phyloP scores from a whole-genome alignment of 192 early-diverging fungal species.

The Phlyctochytrium planicorne region DNA sequence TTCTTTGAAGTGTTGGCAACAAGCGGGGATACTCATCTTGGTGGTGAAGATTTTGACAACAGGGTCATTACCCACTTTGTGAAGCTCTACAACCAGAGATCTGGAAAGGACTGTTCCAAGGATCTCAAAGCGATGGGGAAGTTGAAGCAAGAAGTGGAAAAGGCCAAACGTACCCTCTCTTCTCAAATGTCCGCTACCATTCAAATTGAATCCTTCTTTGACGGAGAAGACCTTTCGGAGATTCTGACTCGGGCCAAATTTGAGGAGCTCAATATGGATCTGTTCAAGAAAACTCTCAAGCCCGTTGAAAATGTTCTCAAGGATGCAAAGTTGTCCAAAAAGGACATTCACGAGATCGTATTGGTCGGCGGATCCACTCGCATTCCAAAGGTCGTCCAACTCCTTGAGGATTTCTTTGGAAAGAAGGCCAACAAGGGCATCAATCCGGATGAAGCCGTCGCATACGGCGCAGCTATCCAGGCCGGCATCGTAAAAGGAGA shows the following conservation, averaged over 20 bases:
- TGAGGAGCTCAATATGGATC: conserved; percentile 89
- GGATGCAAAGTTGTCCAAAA: conserved; percentile 83
- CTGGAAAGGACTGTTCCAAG: conserved; percentile 73
- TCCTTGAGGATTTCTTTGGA: conserved; percentile 93
- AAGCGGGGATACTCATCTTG: conserved; percentile 95
- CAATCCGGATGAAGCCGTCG: conserved; percentile 99
- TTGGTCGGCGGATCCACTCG: conserved; percentile 98
- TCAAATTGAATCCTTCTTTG: conserved; percentile 89
- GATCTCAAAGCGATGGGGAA: conserved; percentile 92
- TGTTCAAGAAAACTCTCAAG: conserved; percentile 91
- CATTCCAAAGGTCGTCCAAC: conserved; percentile 94
- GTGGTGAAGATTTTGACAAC: conserved; percentile 99
- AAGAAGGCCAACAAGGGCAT: conserved; percentile 96
- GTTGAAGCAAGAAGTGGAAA: conserved; percentile 91
- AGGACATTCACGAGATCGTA: conserved; percentile 92
- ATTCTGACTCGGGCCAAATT: conserved; percentile 96
- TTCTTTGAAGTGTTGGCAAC: conserved; percentile 96
- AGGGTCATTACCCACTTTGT: conserved; percentile 91
- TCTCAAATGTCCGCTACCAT: conserved; percentile 90
- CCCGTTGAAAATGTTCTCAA: conserved; percentile 93
- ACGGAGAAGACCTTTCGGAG: conserved; percentile 88
- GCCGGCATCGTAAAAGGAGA: conserved; percentile 82
- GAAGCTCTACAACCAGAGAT: conserved; percentile 90
- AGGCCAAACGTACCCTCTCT: conserved; percentile 95
- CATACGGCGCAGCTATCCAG: conserved; percentile 96